Evolutionary conservation across 352 stramenopile species (phyloP).

Genomic region (Lagenidium giganteum): DNA sequence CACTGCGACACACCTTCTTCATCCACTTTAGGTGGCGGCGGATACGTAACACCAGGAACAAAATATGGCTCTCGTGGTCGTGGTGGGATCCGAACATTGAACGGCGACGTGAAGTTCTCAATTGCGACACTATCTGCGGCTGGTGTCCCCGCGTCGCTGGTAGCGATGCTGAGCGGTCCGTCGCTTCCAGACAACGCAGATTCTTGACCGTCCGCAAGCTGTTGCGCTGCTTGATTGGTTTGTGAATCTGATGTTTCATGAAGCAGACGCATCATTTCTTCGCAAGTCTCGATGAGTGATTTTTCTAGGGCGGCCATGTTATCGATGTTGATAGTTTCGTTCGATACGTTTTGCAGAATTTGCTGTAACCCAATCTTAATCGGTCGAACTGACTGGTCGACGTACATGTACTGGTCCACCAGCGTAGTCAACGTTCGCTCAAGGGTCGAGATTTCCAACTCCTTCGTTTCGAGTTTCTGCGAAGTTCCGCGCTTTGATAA

Average conservation of each 20-base stretch:
- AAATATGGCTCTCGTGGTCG: constrained; percentile 58
- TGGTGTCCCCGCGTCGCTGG: not conserved
- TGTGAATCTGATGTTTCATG: constrained; percentile 9
- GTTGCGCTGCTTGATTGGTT: not conserved
- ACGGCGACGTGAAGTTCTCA: constrained; percentile 68
- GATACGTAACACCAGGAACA: constrained; percentile 37
- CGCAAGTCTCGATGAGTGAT: constrained; percentile 49
- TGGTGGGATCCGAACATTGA: constrained; percentile 61
- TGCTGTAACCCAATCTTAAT: constrained; percentile 84
- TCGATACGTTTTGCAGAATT: constrained; percentile 73
- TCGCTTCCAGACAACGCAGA: too few relatives aligned
- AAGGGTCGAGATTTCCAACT: constrained; percentile 56
- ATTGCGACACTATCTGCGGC: constrained; percentile 19
- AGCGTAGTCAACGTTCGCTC: constrained; percentile 59
- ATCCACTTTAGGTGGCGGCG: constrained; percentile 8
- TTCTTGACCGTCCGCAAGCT: not conserved
- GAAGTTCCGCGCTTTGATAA: constrained; percentile 60
- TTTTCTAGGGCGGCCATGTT: constrained; percentile 55
- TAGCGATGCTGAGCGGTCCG: not conserved
- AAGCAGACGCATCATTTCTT: constrained; percentile 74
- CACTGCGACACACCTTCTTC: constrained; percentile 28
- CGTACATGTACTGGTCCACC: constrained; percentile 82
- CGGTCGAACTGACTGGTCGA: constrained; percentile 67
- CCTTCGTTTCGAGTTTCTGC: constrained; percentile 61
- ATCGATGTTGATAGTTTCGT: constrained; percentile 63